phyloP scores from a whole-genome alignment of 23 red algal genomes.

The Cyanidioschyzon merolae region DNA sequence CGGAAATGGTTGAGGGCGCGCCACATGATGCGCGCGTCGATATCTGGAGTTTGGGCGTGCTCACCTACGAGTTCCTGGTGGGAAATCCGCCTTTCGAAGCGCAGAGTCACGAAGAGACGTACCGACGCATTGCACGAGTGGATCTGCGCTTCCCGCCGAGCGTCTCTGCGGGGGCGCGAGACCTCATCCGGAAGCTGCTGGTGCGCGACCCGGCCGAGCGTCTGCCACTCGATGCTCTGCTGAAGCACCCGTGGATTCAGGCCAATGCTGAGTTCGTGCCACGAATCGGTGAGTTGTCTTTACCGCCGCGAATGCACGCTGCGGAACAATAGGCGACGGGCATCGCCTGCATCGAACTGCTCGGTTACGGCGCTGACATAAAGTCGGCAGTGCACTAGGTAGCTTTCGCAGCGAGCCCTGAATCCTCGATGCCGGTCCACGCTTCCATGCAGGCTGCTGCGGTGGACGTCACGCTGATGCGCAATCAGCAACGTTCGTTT shows the following conservation, averaged over 20 bases:
- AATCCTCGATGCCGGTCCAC: too few relatives aligned
- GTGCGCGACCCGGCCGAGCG: constrained; percentile 54
- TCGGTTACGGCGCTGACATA: too few relatives aligned
- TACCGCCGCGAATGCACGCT: too few relatives aligned
- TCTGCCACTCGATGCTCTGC: constrained; percentile 56
- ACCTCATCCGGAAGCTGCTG: constrained; percentile 79
- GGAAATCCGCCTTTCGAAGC: constrained; percentile 88
- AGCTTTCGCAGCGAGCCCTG: too few relatives aligned
- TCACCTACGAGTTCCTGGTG: constrained; percentile 87
- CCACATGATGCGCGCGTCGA: constrained; percentile 81
- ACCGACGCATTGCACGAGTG: constrained; percentile 52
- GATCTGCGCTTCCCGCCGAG: constrained; percentile 47
- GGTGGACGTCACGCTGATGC: too few relatives aligned
- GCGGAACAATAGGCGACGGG: too few relatives aligned
- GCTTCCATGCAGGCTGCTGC: too few relatives aligned
- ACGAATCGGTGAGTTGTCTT: neutral
- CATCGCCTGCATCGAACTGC: too few relatives aligned
- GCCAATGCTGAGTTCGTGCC: constrained; percentile 52
- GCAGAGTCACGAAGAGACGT: constrained; percentile 55
- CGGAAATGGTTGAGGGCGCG: constrained; percentile 85
- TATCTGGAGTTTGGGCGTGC: constrained; percentile 79
- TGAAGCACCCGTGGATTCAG: constrained; percentile 79
- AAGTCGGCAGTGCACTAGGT: too few relatives aligned
- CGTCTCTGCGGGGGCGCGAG: constrained; percentile 41
- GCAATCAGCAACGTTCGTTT: too few relatives aligned